Percentiles rank a stretch among this genome's conserved stretches.
Conservation (phyloP, 2,329 filamentous ascomycete species). For the Fusarium odoratissimum region DNA sequence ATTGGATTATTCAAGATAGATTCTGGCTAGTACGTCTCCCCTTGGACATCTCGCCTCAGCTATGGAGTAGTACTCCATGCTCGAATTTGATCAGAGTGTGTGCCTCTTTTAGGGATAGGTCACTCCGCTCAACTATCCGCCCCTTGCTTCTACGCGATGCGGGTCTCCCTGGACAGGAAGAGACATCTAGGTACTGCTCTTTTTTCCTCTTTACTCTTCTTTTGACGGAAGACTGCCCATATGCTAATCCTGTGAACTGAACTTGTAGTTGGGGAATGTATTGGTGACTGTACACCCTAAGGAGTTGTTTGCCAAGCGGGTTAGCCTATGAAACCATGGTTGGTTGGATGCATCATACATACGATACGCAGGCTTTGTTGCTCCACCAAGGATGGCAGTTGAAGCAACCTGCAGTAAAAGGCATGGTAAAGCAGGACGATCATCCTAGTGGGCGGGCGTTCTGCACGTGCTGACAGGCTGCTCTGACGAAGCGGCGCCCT, state of each 20-base stretch:
- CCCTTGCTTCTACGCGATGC: conserved; percentile 43
- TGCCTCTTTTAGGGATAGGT: conserved; percentile 34
- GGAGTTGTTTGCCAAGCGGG: background rate
- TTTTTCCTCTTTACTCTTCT: background rate
- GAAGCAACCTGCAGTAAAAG: conserved; percentile 31
- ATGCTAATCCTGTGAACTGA: background rate
- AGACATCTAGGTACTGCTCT: background rate
- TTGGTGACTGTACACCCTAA: background rate
- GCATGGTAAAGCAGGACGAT: conserved; percentile 36
- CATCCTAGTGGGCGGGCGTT: conserved; percentile 24
- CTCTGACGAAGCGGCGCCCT: conserved; percentile 14
- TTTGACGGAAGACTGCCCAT: background rate
- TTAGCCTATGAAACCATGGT: conserved; percentile 10
- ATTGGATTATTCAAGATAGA: conserved; percentile 1
- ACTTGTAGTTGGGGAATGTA: background rate
- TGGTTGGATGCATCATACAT: conserved; percentile 35
- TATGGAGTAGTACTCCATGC: conserved; percentile 7
- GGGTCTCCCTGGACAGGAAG: conserved; percentile 22
- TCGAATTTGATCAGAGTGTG: conserved; percentile 7
- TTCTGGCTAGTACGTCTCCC: background rate
- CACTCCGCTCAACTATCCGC: conserved; percentile 31
- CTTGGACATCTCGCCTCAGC: background rate
- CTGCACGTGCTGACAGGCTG: conserved; percentile 31
- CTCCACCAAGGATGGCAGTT: conserved; percentile 22
- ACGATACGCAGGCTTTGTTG: conserved; percentile 16